phyloP scores from a whole-genome alignment of 2,329 filamentous ascomycete species.

The Diaporthe vaccinii region DNA sequence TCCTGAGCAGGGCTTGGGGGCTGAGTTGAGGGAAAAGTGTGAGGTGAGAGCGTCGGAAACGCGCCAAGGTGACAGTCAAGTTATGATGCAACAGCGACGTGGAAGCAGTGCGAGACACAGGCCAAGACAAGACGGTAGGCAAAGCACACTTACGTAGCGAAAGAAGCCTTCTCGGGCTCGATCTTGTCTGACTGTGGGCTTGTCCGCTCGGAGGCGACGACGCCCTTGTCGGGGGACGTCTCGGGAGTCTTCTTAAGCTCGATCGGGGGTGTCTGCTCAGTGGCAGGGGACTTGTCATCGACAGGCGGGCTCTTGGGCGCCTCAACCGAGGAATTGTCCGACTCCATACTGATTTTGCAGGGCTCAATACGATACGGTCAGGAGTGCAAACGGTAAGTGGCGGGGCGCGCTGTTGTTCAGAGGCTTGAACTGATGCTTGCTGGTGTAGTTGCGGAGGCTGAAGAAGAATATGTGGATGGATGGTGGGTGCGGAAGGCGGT shows the following conservation, averaged over 20 bases:
- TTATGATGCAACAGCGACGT: neutral
- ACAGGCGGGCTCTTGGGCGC: slow-evolving; percentile 27
- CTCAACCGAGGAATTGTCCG: slow-evolving; percentile 28
- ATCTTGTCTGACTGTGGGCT: slow-evolving; percentile 38
- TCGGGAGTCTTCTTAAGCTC: slow-evolving; percentile 29
- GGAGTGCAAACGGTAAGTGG: neutral
- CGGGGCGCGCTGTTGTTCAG: neutral
- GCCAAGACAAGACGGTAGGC: neutral
- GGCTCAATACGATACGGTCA: neutral
- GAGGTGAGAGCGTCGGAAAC: slow-evolving; percentile 5
- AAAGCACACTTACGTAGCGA: slow-evolving; percentile 2
- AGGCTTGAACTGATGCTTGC: neutral
- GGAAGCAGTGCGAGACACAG: neutral
- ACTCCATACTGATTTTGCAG: slow-evolving; percentile 13
- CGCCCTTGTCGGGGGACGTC: slow-evolving; percentile 37
- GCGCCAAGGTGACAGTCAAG: neutral
- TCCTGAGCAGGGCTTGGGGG: neutral
- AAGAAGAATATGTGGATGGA: neutral
- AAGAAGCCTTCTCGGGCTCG: neutral
- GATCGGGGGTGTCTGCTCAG: slow-evolving; percentile 19
- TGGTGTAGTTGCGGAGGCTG: neutral
- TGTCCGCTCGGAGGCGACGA: slow-evolving; percentile 43
- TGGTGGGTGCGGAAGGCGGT: neutral
- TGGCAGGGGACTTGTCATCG: slow-evolving; percentile 15
- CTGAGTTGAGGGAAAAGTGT: neutral